Evolutionary conservation across 306 rosid species (phyloP), one percentile per base, ranked within the genome.

Genomic region (Acacia confusa): DNA sequence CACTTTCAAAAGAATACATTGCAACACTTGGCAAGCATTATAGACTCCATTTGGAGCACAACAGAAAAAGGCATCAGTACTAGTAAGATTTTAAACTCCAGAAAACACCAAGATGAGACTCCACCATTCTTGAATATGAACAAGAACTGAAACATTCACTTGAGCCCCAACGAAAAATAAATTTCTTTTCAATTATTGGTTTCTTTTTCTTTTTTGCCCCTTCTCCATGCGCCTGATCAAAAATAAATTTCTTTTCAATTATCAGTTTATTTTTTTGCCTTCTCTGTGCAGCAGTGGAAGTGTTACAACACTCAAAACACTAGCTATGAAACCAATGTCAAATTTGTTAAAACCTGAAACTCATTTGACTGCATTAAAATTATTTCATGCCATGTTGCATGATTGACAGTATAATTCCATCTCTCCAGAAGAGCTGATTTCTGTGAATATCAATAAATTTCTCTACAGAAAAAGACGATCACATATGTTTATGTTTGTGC

Each of bases 71-170:
- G 63, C 69, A 55, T 79, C 38, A 70, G 40, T 70, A 36, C 34
- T 50, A 73, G 64, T 40, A 64, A 17, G 14, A 70, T 20, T 75
- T 50, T 61, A 75, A 50, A 64, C 52, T 52, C 70, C 75, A 43
- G 71, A 53, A 79, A 75, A 63, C 86, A 63, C 67, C 58, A 50
- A 38, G 76, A 70, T 36, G 77, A 75, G 77, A 75, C 77, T 50
- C 52, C 72, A 70, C 67, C 82, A 32, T 82, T 44, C 25, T 43
- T 68, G 60, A 78, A 32, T 55, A 83, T 67, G 63, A 73, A 72
- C 58, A 79, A 41, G 12, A 41, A 67, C 67, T 43, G 53, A 22
- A 79, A 82, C 70, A 72, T 12, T 76, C 78, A 52, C 47, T 72
- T 43, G 67, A 52, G 61, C 34, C 47, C 57, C 16, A 45, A 60